Base-by-base conservation (phyloP, 768 basidiomycete genomes). In the Sporobolomyces phaffii region DNA sequence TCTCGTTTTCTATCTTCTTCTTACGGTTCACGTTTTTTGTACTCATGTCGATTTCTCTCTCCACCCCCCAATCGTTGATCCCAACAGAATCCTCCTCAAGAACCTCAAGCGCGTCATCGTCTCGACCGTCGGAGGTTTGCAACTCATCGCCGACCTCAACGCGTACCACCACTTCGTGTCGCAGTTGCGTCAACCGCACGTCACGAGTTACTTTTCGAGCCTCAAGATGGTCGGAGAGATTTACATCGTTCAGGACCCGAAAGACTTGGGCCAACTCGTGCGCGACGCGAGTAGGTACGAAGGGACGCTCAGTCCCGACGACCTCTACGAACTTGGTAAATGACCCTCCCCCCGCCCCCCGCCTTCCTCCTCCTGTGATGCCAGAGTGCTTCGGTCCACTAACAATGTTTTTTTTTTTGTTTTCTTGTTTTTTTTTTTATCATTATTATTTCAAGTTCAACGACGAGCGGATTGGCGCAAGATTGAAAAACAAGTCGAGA, bases 31-130 rank as follows among this genome's bases (percentile, higher is more conserved):
- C n/a, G n/a, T n/a, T n/a, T n/a, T n/a, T n/a, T n/a, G n/a, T n/a
- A n/a, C n/a, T n/a, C n/a, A n/a, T n/a, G n/a, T n/a, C n/a, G n/a
- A n/a, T 38, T 17, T 38, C n/a, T 22, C 34, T 38, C 50, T 20
- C 3, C 13, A 26, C 24, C 24, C 38, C 43, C 8, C 17, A 31
- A 13, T 45, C 10, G 18, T 29, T 33, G 43, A 33, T 17, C n/a
- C n/a, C 18, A 41, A 1, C 68, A 94, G 93, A 22, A 93, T 98
- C 74, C 77, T 98, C 36, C 92, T 97, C 76, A 91, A 94, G 73
- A 94, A 97, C 73, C 87, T 98, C 77, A 98, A 99, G 76, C 84
- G 92, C 2, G 92, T 97, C 76, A 99, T 98, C 74, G 92, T 98
- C 53, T 97, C 93, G 1, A 82, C 96, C 40, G 85, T 81, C 61